Evolutionary conservation across 2,329 filamentous ascomycete genomes (phyloP), one percentile per base, ranked within the genome.

Genomic region (Pseudocercospora cruenta): DNA sequence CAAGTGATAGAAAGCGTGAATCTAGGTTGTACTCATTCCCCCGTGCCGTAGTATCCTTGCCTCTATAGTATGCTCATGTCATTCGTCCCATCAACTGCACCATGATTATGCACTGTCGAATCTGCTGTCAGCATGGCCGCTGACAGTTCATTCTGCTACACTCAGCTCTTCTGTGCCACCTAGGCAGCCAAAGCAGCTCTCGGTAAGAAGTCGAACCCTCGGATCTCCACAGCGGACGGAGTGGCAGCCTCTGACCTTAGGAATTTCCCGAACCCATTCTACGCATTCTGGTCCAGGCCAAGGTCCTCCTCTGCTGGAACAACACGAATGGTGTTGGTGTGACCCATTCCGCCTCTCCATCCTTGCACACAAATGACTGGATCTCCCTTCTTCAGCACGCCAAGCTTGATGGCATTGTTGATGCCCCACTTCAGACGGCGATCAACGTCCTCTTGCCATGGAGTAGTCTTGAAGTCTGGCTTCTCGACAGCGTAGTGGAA

Each of bases 381-480:
- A 77, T 93, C 91, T 71, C 89, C 91, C 77, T 88, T 83, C 77
- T 83, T 85, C 69, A 96, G 83, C 58, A 94, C 87, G 74, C 89
- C 88, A 69, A 99, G 91, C 82, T 91, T 88, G 76, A 97, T 88
- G 74, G 93, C 95, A 79, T 93, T 88, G 79, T 87, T 84, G 80
- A 99, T 92, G 80, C 92, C 95, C 94, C 94, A 99, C 87, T 94
- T 97, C 82, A 99, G 92, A 78, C 95, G 93, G 80, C 90, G 89
- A 83, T 99, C 95, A 74, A 99, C 95, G 82, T 99, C 94, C 85
- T 98, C 93, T 85, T 99, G 95, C 95, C 95, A 99, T 83, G 96
- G 94, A 77, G 91, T 88, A 81, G 91, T 88, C 80, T 86, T 87
- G 83, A 98, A 99, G 84, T 99, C 93, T 74, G 95, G 95, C 89